Conservation (phyloP, 2,329 filamentous ascomycete genomes). For the Tolypocladium album region DNA sequence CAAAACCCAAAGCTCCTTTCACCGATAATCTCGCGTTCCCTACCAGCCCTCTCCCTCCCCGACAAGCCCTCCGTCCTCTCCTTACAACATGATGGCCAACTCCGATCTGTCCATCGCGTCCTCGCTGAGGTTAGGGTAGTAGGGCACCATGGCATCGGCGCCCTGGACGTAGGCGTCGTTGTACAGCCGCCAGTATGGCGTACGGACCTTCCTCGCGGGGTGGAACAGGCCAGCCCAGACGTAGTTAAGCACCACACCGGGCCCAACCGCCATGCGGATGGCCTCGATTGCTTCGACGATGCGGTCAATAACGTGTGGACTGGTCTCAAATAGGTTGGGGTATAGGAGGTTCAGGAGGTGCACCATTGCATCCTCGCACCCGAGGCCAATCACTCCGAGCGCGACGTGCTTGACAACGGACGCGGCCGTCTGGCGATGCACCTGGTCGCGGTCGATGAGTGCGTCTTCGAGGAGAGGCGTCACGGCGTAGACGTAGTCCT, state of each 20-base stretch:
- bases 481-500: slow-evolving; percentile 98
- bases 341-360: slow-evolving; percentile 93
- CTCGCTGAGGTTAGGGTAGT: slow-evolving; percentile 81
- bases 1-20: not conserved
- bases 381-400: slow-evolving; percentile 90
- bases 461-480: slow-evolving; percentile 93
- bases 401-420: slow-evolving; percentile 97
- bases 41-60: not conserved
- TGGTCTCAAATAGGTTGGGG: slow-evolving; percentile 96
- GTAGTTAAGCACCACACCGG: slow-evolving; percentile 92
- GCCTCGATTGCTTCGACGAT: slow-evolving; percentile 97
- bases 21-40: too few species aligned
- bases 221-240: slow-evolving; percentile 97
- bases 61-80: not conserved
- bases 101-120: slow-evolving; percentile 71
- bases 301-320: slow-evolving; percentile 94
- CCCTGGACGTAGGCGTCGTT: slow-evolving; percentile 94
- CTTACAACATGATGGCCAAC: slow-evolving; percentile 69
- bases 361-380: slow-evolving; percentile 97
- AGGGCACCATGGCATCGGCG: slow-evolving; percentile 91
- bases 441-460: slow-evolving; percentile 94
- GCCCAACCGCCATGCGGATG: slow-evolving; percentile 84
- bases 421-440: slow-evolving; percentile 92
- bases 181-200: slow-evolving; percentile 92
- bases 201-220: slow-evolving; percentile 85